Evolutionary conservation across 2,329 filamentous ascomycete species (phyloP).

Genomic region (Mariannaea elegans): DNA sequence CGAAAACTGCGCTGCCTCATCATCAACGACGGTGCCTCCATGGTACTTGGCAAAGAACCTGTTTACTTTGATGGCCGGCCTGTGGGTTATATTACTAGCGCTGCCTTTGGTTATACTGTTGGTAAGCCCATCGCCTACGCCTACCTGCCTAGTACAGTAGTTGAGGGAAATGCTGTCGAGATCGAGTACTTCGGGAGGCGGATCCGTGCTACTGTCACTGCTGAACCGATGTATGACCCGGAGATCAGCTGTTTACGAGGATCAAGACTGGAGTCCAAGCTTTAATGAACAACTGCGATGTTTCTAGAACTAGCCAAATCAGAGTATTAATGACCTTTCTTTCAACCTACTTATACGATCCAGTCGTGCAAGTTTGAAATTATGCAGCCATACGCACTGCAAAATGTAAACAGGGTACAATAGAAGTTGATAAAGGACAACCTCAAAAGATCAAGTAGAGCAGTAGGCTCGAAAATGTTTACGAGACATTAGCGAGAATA

Average conservation of each 20-base stretch:
- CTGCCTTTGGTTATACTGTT: constrained; percentile 68
- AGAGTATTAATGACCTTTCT: not conserved
- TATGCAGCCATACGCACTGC: no score
- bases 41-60: constrained; percentile 70
- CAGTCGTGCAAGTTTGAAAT: no score
- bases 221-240: constrained; percentile 51
- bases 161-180: constrained; percentile 61
- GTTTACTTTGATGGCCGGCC: constrained; percentile 59
- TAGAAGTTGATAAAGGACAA: no score
- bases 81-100: constrained; percentile 67
- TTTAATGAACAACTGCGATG: not conserved
- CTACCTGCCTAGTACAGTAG: constrained; percentile 59
- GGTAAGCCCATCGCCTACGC: constrained; percentile 68
- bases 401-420: no score
- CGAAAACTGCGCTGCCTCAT: constrained; percentile 59
- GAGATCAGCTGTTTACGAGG: not conserved
- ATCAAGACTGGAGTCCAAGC: not conserved
- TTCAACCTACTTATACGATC: no score
- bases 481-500: no score
- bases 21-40: constrained; percentile 63
- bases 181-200: constrained; percentile 69
- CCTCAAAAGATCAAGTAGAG: no score
- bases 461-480: no score
- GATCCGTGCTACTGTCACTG: constrained; percentile 61
- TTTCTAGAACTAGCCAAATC: not conserved